Evolutionary conservation across 148 eudicot species (phyloP).

Genomic region (Amaranthus palmeri): DNA sequence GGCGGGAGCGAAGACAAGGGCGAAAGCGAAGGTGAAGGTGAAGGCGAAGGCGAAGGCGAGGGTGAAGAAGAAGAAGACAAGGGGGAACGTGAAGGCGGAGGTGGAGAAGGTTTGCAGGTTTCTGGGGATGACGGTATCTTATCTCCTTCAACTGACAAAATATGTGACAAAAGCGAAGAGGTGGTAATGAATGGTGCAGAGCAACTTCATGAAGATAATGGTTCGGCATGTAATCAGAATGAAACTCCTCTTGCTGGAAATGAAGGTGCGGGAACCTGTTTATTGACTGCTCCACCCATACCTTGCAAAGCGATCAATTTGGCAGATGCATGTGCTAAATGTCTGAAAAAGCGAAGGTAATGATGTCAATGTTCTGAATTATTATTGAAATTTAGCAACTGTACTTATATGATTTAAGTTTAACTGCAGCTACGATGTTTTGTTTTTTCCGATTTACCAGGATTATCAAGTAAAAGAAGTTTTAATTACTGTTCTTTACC

Average conservation of each 20-base stretch:
- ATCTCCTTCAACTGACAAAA: slow-evolving; percentile 16
- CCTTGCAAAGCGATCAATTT: slow-evolving; percentile 4
- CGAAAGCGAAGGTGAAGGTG: slow-evolving; percentile 10
- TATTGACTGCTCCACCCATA: not conserved
- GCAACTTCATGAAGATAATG: slow-evolving; percentile 22
- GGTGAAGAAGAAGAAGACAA: slow-evolving; percentile 22
- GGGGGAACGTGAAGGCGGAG: slow-evolving; percentile 20
- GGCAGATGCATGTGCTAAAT: slow-evolving; percentile 17
- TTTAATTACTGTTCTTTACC: not conserved
- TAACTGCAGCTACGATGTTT: not conserved
- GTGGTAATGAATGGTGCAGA: slow-evolving; percentile 11
- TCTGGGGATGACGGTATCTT: slow-evolving; percentile 8
- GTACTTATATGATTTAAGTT: not conserved
- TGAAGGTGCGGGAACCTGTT: not conserved
- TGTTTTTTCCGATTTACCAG: not conserved
- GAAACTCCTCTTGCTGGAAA: slow-evolving; percentile 15
- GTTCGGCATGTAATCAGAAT: slow-evolving; percentile 13
- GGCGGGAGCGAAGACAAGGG: slow-evolving; percentile 8
- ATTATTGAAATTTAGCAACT: not conserved
- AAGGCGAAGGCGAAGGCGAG: slow-evolving; percentile 15
- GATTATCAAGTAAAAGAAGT: not conserved
- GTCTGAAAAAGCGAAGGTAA: slow-evolving; percentile 24
- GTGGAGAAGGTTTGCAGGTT: slow-evolving; percentile 16
- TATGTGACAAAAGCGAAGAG: slow-evolving; percentile 12
- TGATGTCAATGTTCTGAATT: not conserved